Evolutionary conservation across 441 rosid species (phyloP), one percentile per base, ranked within the genome.

Genomic region (Manihot esculenta): DNA sequence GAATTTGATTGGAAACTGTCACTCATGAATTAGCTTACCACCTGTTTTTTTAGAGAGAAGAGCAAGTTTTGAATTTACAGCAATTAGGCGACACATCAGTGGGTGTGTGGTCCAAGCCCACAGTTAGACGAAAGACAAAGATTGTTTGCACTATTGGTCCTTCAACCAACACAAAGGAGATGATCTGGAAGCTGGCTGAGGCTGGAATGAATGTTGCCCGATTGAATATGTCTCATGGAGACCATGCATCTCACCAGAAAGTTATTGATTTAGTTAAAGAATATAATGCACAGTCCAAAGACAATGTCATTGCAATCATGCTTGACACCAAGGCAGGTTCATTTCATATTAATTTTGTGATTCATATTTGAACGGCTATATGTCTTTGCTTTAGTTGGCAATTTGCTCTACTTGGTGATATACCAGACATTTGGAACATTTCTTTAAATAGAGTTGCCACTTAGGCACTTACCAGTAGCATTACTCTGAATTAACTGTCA

Each of bases 201-300:
- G 87, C 97, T 66, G 97, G 97, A 56, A 95, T 95, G 98, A 93
- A 95, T 61, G 99, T 93, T 77, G 97, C 99, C 66, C 81, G 97
- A 58, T 10, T 95, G 88, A 95, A 95, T 74, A 91, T 92, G 99
- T 95, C 98, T 70, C 98, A 93, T 56, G 99, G 99, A 47, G 99
- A 95, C 78, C 98, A 93, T 76, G 87, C 95, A 45, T 93, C 99
- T 30, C 99, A 95, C 74, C 85, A 91, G 86, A 89, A 93, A 81
- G 94, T 89, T 71, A 93, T 95, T 76, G 97, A 95, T 80, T 80
- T 93, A 83, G 98, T 95, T 21, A 91, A 93, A 77, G 98, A 95
- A 68, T 91, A 93, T 82, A 95, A 95, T 84, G 95, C 94, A 2
- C 97, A 95, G 64, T 76, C 87, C 74, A 86, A 89, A 69, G 99